Evolutionary conservation across 371 early-diverging fungal species (phyloP).

Genomic region (Mucor sp.): DNA sequence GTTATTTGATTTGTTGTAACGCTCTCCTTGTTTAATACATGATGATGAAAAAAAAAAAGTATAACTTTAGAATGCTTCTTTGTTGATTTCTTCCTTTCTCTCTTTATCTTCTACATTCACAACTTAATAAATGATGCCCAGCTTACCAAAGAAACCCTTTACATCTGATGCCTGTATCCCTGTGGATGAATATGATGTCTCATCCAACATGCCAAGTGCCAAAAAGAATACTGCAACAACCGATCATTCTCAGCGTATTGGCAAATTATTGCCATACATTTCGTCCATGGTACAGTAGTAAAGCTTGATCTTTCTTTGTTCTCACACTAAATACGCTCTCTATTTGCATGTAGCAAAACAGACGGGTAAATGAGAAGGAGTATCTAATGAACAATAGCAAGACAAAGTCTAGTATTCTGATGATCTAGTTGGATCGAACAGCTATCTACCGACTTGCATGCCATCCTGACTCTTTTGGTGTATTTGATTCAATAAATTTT

Average conservation of each 20-base stretch:
- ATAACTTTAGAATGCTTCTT: not conserved
- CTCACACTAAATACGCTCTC: not conserved
- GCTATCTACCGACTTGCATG: too few relatives aligned
- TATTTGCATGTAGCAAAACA: conserved; percentile 7
- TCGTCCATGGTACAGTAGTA: conserved; percentile 15
- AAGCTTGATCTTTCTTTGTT: not conserved
- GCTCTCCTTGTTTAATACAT: not conserved
- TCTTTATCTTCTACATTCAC: not conserved
- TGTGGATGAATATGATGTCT: not conserved
- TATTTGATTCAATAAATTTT: too few relatives aligned
- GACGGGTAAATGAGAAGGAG: conserved; percentile 14
- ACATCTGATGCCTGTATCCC: not conserved
- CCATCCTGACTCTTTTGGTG: too few relatives aligned
- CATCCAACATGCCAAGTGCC: not conserved
- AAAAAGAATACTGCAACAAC: not conserved
- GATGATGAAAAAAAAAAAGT: not conserved
- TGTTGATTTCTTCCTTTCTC: not conserved
- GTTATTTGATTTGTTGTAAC: not conserved
- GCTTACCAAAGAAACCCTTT: not conserved
- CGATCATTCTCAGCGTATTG: conserved; percentile 22
- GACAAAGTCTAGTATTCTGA: not conserved
- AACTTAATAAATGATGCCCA: not conserved
- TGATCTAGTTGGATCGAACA: not conserved
- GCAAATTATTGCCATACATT: conserved; percentile 20
- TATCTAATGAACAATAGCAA: not conserved